Base-by-base conservation (phyloP, 2,329 filamentous ascomycete genomes). In the Sphaerulina populicola region DNA sequence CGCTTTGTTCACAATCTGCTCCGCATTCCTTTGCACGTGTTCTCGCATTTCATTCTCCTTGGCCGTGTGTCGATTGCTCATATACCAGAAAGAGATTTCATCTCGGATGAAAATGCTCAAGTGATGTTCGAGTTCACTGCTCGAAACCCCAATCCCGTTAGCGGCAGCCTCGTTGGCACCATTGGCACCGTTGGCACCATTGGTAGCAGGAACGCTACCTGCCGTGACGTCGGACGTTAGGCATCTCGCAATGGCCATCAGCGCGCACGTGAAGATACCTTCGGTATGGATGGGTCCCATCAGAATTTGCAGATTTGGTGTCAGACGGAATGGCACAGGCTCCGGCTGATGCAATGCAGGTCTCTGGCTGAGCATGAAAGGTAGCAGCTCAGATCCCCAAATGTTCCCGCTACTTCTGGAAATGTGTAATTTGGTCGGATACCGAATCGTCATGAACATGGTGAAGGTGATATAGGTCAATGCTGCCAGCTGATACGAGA, bases 401-500 rank as follows among this genome's bases (percentile, higher is more conserved):
- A 98, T 86, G 64, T 94, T 93, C 58, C 94, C 94, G 5, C 85
- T 89, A 29, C 80, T 80, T 21, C 89, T 84, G 9, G 88, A 85
- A 64, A 98, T 94, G 70, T 86, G 85, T 69, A 97, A 85, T 77
- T 98, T 98, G 70, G 90, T 88, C 5, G 93, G 94, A 69, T 93
- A 95, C 29, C 93, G 86, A 68, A 88, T 88, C 67, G 91, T 88
- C 82, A 98, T 97, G 72, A 91, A 91, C 74, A 99, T 85, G 53
- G 96, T 85, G 67, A 97, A 98, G 3, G 93, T 97, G 86, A 98
- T 95, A 73, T 98, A 98, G 1, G 93, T 95, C 57, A 97, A 78
- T 1, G 90, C 82, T 15, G 93, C 91, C 55, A 95, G 83, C 71
- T 98, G 93, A 74, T 97, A 96, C 18, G 88, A 86, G 72, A 98